Base-by-base conservation (phyloP, 2,329 filamentous ascomycete species). In the Coniochaeta sp. region DNA sequence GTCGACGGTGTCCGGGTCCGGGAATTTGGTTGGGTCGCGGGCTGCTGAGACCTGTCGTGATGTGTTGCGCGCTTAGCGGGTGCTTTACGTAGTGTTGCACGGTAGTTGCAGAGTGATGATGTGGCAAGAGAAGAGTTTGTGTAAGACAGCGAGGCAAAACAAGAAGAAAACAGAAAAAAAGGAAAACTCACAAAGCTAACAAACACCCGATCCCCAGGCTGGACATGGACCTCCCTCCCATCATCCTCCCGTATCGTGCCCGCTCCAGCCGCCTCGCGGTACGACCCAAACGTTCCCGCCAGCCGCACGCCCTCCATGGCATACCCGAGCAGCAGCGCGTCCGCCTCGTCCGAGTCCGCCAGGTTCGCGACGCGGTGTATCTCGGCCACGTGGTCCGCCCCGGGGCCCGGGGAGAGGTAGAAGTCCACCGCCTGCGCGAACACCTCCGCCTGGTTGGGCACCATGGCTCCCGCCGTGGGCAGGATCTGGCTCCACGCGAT, bases 401-500 rank as follows among this genome's bases (percentile, higher is more conserved):
- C 82, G 34, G 81, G 73, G 2, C 80, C 75, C n/a, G n/a, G n/a
- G 0, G 83, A 81, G 5, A 92, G 79, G 69, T 89, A 92, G 74
- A 84, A 91, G 69, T 92, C 89, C 19, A 91, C 77, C 1, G 88
- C 80, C 74, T 90, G 87, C 1, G 87, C 84, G 69, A 92, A 91
- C 66, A 89, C 78, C 67, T 89, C 84, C 1, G 83, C 86, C 70
- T 92, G 88, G 66, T 85, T 89, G 1, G 89, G 86, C 8, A 90
- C 85, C 71, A 89, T 82, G 1, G 86, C 83, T 4, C 81, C 81
- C 0, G 86, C 84, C 0, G 86, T 86, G 0, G 89, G 89, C 56
- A 92, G 67, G 42, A 92, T 81, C 68, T 90, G 86, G 26, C 81
- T 81, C 83, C 86, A 90, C 0, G 88, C 85, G 62, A 92, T 85